Evolutionary conservation across 805 yeast species (phyloP).

Genomic region (Wickerhamiella parazyma): DNA sequence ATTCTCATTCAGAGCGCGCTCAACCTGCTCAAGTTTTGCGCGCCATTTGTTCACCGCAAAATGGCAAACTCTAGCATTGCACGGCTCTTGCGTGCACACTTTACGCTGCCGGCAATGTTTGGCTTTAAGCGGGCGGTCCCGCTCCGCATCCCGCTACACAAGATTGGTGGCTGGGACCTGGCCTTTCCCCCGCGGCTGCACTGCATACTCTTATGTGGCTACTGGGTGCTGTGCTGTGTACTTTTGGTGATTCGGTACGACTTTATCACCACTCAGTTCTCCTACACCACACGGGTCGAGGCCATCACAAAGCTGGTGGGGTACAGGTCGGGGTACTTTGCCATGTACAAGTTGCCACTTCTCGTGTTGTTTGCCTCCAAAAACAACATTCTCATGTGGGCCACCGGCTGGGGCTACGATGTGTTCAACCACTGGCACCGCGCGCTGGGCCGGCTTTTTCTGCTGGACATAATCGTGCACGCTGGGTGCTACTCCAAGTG

Average conservation of each 20-base stretch:
- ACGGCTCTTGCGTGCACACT: background rate
- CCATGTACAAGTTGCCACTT: conserved; percentile 23
- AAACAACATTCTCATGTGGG: conserved; percentile 47
- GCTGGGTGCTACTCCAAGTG: conserved; percentile 32
- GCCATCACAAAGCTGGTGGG: conserved; percentile 26
- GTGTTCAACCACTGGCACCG: conserved; percentile 46
- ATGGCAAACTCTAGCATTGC: background rate
- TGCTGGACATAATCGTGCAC: conserved; percentile 33
- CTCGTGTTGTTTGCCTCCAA: conserved; percentile 47
- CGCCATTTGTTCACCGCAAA: background rate
- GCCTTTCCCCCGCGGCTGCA: conserved; percentile 31
- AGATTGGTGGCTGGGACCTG: conserved; percentile 7
- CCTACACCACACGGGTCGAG: conserved; percentile 27
- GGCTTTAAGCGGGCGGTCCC: conserved; percentile 6
- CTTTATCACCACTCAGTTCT: conserved; percentile 8
- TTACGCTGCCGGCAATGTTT: conserved; percentile 19
- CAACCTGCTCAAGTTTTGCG: conserved; percentile 6
- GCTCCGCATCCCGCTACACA: background rate
- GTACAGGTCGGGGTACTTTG: conserved; percentile 25
- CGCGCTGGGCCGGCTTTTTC: conserved; percentile 36
- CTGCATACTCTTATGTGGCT: conserved; percentile 26
- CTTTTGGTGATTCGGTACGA: conserved; percentile 8
- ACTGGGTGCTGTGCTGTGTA: conserved; percentile 18
- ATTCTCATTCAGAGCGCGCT: conserved; percentile 8
- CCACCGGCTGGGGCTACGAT: conserved; percentile 47